Conservation (phyloP, 805 yeast species). For the Saccharomyces eubayanus region DNA sequence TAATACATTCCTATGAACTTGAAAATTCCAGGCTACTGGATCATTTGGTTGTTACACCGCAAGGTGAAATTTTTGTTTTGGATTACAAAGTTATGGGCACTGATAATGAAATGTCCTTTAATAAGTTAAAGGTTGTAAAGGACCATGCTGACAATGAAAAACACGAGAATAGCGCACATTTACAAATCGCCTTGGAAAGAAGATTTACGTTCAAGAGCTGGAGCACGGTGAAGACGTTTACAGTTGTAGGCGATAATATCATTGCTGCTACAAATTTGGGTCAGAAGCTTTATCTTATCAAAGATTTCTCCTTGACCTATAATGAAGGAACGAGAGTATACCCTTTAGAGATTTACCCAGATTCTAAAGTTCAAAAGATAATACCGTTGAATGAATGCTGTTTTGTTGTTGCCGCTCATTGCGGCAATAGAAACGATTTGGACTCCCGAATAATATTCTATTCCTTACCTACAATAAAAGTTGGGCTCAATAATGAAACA, state of each 20-base stretch:
- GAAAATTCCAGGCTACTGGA: neutral
- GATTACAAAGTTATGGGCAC: neutral
- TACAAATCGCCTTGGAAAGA: neutral
- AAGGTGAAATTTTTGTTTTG: neutral
- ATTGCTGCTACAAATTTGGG: slow-evolving; percentile 6
- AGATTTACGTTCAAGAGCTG: neutral
- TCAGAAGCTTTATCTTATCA: slow-evolving; percentile 5
- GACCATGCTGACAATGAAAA: neutral
- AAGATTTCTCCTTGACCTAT: neutral
- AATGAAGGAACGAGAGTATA: neutral
- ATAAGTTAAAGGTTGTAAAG: neutral
- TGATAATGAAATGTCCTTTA: neutral
- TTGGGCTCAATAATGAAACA: neutral
- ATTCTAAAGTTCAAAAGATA: slow-evolving; percentile 3
- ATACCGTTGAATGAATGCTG: slow-evolving; percentile 5
- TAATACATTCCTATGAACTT: neutral
- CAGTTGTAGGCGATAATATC: slow-evolving; percentile 9
- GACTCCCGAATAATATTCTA: slow-evolving; percentile 7
- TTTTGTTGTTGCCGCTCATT: slow-evolving; percentile 7
- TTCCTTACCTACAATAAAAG: neutral
- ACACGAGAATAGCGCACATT: neutral
- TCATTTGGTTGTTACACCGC: neutral
- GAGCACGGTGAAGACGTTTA: neutral
- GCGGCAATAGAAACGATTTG: slow-evolving; percentile 6
- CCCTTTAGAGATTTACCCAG: slow-evolving; percentile 4